Evolutionary conservation across 257 asterid species (phyloP), one percentile per base, ranked within the genome.

Genomic region (Rubia yunnanensis): DNA sequence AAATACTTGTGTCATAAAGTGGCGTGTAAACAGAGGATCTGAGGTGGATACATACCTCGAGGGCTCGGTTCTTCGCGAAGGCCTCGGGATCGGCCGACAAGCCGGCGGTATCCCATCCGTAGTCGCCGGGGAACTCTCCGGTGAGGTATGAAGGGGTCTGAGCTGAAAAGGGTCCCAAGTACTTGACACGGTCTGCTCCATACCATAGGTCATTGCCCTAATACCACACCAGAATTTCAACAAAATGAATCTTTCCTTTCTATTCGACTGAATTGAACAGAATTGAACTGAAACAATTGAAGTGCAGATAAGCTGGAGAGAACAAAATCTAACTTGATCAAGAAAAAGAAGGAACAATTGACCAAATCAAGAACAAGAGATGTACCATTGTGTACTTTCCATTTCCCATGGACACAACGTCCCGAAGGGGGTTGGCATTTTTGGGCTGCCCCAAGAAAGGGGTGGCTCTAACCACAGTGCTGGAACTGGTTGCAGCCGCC

Each of bases 41-140:
- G 48, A 39, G 17, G n/a, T 11, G 15, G 48, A 8, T 18, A 60
- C 10, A 24, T 74, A 88, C 95, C 95, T 89, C 96, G 54, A 86
- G 92, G 59, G 95, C 92, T 70, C 92, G 32, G 85, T 89, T 87
- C 79, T 68, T 79, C 67, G 95, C 95, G 58, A 87, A 87, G 67
- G 97, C 91, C 73, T 85, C 92, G 0, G 97, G 95, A 75, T 90
- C 97, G 62, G 96, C 95, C 1, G 96, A 90, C 58, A 90, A 70
- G 22, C 95, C 95, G 22, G 97, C 96, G 15, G 95, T 90, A 57
- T 90, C 96, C 97, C 96, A 90, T 5, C 96, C 96, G 17, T 90
- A 90, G 73, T 90, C 96, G 32, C 95, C 96, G 14, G 95, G 95
- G 67, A 87, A 90, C 38, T 90, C 97, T 56, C 96, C 92, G 4